Evolutionary conservation across 805 yeast genomes (phyloP).

Genomic region (Yamadazyma sp.): DNA sequence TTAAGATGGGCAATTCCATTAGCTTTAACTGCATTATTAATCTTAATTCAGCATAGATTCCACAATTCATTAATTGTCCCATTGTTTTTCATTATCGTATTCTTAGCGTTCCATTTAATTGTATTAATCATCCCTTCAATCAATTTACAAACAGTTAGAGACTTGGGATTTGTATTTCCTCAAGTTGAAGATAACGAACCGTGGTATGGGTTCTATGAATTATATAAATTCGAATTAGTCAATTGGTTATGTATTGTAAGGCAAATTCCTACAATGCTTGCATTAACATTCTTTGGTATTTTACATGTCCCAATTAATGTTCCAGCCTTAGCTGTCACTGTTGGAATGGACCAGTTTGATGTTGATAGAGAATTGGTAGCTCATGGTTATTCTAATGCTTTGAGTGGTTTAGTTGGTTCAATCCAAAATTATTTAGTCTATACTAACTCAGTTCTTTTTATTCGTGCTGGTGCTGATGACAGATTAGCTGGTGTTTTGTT

Average conservation of each 20-base stretch:
- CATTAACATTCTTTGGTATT: slow-evolving; percentile 92
- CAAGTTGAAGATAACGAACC: slow-evolving; percentile 64
- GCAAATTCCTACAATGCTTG: slow-evolving; percentile 90
- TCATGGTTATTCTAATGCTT: slow-evolving; percentile 85
- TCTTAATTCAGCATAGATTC: slow-evolving; percentile 53
- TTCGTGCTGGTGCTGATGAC: slow-evolving; percentile 91
- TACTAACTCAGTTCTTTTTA: slow-evolving; percentile 87
- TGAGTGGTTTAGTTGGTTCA: slow-evolving; percentile 82
- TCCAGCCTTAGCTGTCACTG: slow-evolving; percentile 91
- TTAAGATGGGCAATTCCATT: slow-evolving; percentile 68
- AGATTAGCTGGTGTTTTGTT: slow-evolving; percentile 86
- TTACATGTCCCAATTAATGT: slow-evolving; percentile 97
- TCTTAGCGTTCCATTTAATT: slow-evolving; percentile 64
- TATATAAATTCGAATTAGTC: slow-evolving; percentile 68
- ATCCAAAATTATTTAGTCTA: slow-evolving; percentile 94
- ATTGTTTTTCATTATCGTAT: slow-evolving; percentile 68
- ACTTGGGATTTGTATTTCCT: slow-evolving; percentile 80
- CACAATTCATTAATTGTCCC: slow-evolving; percentile 78
- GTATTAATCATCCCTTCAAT: slow-evolving; percentile 65
- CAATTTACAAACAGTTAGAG: slow-evolving; percentile 59
- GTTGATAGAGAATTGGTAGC: slow-evolving; percentile 93
- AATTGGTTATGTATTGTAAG: slow-evolving; percentile 67
- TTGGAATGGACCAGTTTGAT: slow-evolving; percentile 80
- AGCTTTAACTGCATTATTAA: slow-evolving; percentile 54
- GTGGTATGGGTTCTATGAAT: slow-evolving; percentile 85